Base-by-base conservation (phyloP, 202 grass and related monocot species). In the Carex arenaria region DNA sequence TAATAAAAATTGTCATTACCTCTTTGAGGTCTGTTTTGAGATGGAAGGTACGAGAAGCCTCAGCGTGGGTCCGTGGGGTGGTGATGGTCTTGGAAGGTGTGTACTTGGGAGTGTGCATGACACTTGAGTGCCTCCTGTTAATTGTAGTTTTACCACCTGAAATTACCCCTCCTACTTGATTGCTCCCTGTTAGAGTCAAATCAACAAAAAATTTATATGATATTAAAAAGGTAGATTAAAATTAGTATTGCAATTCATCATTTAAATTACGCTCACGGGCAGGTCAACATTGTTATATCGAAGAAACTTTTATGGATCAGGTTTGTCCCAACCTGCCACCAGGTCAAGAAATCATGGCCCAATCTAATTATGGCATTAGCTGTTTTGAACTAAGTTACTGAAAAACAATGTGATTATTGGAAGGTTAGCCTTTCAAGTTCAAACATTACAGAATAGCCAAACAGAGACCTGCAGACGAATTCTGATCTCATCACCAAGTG, bases 1-100 rank as follows among this genome's bases (percentile, higher is more conserved):
- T 4, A 77, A 60, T 5, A 11, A 78, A 59, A 59, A 12, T 34
- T 17, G 7, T 9, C 57, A 87, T 75, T 95, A 98, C 92, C 92
- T 91, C 86, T 18, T 78, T 22, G 12, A 56, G 86, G 76, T 73
- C 89, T 78, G 86, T 79, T 89, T 86, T 87, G 3, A 73, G 79
- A 78, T 92, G 89, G 72, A 90, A 87, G 86, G 87, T 84, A 67
- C 88, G 90, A 28, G 92, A 87, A 84, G 92, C 84, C 45, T 92
- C 88, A 77, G 86, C 26, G 72, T 62, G 84, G 7, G 62, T 89
- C 68, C 85, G 90, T 14, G 47, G 74, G 80, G 87, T 80, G 65
- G 86, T 87, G 43, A 76, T 86, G 38, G 80, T 83, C 87, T 93
- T 97, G 22, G 85, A 64, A 84, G 89, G 87, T 75, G 32, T 79